phyloP scores from a whole-genome alignment of 2,329 filamentous ascomycete genomes.

The Ophiosphaerella herpotricha region DNA sequence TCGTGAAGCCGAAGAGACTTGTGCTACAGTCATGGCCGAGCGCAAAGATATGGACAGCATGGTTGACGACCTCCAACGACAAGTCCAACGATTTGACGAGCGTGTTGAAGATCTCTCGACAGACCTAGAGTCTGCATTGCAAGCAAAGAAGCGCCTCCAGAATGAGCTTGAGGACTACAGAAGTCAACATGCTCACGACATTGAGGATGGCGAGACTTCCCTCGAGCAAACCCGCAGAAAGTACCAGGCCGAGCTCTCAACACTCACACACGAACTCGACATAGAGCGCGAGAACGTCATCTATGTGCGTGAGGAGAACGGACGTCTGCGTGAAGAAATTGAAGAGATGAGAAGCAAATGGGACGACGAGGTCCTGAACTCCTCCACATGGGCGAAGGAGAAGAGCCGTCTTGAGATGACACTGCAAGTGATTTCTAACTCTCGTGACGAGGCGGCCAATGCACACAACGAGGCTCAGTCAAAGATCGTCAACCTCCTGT shows the following conservation, averaged over 20 bases:
- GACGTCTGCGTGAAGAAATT: constrained; percentile 88
- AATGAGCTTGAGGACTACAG: constrained; percentile 98
- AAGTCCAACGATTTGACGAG: constrained; percentile 88
- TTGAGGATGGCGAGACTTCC: constrained; percentile 93
- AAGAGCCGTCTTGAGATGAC: constrained; percentile 90
- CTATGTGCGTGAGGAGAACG: constrained; percentile 81
- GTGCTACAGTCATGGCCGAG: constrained; percentile 87
- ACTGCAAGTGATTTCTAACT: constrained; percentile 83
- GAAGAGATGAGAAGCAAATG: constrained; percentile 94
- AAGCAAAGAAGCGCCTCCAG: constrained; percentile 91
- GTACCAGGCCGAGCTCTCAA: constrained; percentile 91
- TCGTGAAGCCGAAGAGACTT: constrained; percentile 88
- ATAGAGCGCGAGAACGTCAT: constrained; percentile 89
- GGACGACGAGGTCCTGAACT: constrained; percentile 98
- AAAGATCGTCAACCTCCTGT: constrained; percentile 87
- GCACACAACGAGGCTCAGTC: constrained; percentile 95
- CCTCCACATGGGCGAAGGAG: constrained; percentile 97
- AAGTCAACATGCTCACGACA: constrained; percentile 90
- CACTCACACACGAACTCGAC: constrained; percentile 88
- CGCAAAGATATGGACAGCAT: constrained; percentile 85
- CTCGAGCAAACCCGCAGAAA: constrained; percentile 98
- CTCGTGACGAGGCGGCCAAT: constrained; percentile 89
- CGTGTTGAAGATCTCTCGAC: constrained; percentile 89
- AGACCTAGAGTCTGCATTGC: constrained; percentile 81
- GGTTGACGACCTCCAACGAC: constrained; percentile 87